These are phyloP conservation scores for Neurospora cerealis DNA, from an alignment of 495 filamentous ascomycete species.

Conservation along the genomic window DNA sequence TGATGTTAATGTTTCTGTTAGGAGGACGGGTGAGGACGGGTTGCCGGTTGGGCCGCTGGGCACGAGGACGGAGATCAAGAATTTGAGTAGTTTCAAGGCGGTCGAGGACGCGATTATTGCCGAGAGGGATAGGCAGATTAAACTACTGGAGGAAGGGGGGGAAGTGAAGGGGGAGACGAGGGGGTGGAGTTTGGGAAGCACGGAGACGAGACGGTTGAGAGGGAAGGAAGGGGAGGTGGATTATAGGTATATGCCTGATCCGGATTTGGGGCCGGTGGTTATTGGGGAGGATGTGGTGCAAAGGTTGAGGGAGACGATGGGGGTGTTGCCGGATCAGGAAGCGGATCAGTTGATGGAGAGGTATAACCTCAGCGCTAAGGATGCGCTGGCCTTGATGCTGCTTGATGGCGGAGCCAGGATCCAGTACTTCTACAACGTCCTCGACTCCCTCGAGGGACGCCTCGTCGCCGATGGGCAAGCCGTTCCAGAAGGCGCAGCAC, in stretches of 20 bases:
- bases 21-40: slow-evolving; percentile 33
- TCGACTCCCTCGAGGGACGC: slow-evolving; percentile 39
- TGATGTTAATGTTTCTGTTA: slow-evolving; percentile 91
- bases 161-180: slow-evolving; percentile 78
- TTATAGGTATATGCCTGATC: slow-evolving; percentile 97
- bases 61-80: slow-evolving; percentile 88
- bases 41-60: background rate
- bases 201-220: slow-evolving; percentile 66
- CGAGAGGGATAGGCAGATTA: slow-evolving; percentile 82
- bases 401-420: slow-evolving; percentile 72
- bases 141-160: slow-evolving; percentile 67
- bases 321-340: slow-evolving; percentile 59
- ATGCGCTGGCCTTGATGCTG: slow-evolving; percentile 70
- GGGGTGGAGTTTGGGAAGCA: slow-evolving; percentile 78
- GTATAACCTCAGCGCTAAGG: slow-evolving; percentile 67
- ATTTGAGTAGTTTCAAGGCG: slow-evolving; percentile 86
- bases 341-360: slow-evolving; percentile 45
- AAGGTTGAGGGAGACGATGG: slow-evolving; percentile 44
- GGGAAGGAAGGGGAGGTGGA: slow-evolving; percentile 97
- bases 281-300: slow-evolving; percentile 59
- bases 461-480: slow-evolving; percentile 27
- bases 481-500: background rate
- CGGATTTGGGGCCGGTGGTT: slow-evolving; percentile 72
- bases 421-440: slow-evolving; percentile 72
- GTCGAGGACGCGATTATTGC: slow-evolving; percentile 89